A percentile compares a stretch with the other conserved stretches of the same genome.
These are phyloP conservation scores for Aspergillus steynii DNA, from an alignment of 495 filamentous ascomycete genomes.

Conservation along the genomic window DNA sequence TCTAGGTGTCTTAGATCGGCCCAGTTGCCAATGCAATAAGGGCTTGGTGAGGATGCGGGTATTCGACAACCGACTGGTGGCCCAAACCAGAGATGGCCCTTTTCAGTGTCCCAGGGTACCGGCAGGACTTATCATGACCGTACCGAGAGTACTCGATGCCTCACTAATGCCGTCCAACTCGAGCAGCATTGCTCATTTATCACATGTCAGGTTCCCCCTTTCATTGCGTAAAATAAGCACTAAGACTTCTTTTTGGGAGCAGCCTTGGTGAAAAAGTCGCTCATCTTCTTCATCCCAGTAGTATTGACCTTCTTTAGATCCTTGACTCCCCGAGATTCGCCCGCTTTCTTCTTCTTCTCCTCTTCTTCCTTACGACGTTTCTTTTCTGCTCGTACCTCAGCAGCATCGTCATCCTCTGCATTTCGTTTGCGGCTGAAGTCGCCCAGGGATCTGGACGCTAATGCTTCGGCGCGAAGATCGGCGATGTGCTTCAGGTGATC, in stretches of 20 bases:
- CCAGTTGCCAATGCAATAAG: neutral
- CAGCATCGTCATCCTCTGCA: slow-evolving; percentile 67
- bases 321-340: slow-evolving; percentile 70
- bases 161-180: neutral
- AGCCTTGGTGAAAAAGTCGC: slow-evolving; percentile 84
- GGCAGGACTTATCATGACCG: neutral
- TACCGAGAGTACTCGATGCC: neutral
- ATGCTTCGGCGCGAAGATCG: slow-evolving; percentile 65
- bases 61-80: neutral
- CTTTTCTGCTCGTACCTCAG: slow-evolving; percentile 50
- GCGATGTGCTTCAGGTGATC: slow-evolving; percentile 64
- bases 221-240: slow-evolving; percentile 2
- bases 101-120: neutral
- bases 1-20: neutral
- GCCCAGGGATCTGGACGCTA: slow-evolving; percentile 60
- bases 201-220: neutral
- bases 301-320: slow-evolving; percentile 87
- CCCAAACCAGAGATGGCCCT: neutral
- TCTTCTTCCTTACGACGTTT: slow-evolving; percentile 71
- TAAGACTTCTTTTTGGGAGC: slow-evolving; percentile 40
- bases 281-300: slow-evolving; percentile 95
- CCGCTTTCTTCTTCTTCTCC: slow-evolving; percentile 71
- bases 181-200: neutral
- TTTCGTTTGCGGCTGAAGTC: slow-evolving; percentile 77
- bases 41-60: neutral